Percentiles rank a stretch among this genome's conserved stretches.
Evolutionary conservation across 257 asterid species (phyloP).

Genomic region (Thymus quinquecostatus): DNA sequence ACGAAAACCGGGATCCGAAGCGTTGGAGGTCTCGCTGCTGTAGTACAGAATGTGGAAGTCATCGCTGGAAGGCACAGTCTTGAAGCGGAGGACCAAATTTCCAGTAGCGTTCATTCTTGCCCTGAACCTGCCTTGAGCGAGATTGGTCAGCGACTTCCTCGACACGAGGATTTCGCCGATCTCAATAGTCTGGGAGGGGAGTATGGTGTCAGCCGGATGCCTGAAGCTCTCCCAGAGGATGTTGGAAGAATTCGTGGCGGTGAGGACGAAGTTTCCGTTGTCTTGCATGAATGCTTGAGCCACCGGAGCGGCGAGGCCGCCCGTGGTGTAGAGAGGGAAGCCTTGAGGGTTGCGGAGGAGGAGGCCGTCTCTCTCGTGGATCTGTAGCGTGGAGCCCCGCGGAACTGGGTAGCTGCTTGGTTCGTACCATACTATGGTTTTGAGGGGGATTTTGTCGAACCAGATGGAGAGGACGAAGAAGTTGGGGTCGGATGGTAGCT

Average conservation of each 20-base stretch:
- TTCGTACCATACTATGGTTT: slow-evolving; percentile 55
- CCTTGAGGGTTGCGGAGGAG: slow-evolving; percentile 45
- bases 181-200: slow-evolving; percentile 41
- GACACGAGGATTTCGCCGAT: slow-evolving; percentile 33
- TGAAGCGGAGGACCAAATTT: slow-evolving; percentile 40
- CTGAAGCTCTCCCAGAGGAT: slow-evolving; percentile 61
- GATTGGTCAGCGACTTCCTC: slow-evolving; percentile 33
- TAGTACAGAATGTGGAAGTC: slow-evolving; percentile 44
- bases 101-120: slow-evolving; percentile 45
- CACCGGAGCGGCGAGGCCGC: slow-evolving; percentile 17
- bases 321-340: slow-evolving; percentile 23
- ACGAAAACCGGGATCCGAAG: slow-evolving; percentile 40
- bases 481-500: slow-evolving; percentile 22
- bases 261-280: slow-evolving; percentile 55
- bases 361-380: slow-evolving; percentile 42
- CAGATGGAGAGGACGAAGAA: slow-evolving; percentile 54
- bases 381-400: slow-evolving; percentile 41
- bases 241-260: slow-evolving; percentile 10
- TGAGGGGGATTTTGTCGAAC: slow-evolving; percentile 47
- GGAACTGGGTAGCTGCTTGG: slow-evolving; percentile 36
- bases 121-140: slow-evolving; percentile 50
- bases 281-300: slow-evolving; percentile 47
- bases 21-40: slow-evolving; percentile 35
- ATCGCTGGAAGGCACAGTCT: slow-evolving; percentile 23
- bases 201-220: slow-evolving; percentile 37